A percentile compares a stretch with the other conserved stretches of the same genome.
Evolutionary conservation across 1,139 yeast species (phyloP).

Genomic region (Yamadazyma pseudoaaseri): DNA sequence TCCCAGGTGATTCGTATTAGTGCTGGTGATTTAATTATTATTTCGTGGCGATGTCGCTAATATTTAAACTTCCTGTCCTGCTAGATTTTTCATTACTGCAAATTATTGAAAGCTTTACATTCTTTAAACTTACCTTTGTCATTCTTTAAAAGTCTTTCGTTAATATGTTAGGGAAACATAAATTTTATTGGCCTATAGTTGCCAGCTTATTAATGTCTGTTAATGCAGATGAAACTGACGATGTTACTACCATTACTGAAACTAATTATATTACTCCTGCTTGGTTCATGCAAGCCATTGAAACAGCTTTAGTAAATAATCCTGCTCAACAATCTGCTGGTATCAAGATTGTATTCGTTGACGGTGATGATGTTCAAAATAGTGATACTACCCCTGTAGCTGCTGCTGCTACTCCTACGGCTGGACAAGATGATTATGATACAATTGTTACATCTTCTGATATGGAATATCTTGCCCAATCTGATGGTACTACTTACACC

Average conservation of each 20-base stretch:
- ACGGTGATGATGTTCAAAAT: constrained; percentile 16
- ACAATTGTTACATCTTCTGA: constrained; percentile 9
- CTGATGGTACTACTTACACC: constrained; percentile 8
- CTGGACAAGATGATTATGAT: neutral
- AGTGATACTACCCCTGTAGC: neutral
- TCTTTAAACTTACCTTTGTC: too few species aligned
- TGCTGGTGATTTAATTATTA: neutral
- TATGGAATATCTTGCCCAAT: constrained; percentile 9
- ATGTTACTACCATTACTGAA: constrained; percentile 24
- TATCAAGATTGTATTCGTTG: constrained; percentile 32
- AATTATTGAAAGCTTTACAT: too few species aligned
- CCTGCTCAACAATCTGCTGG: constrained; percentile 25
- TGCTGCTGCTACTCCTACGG: constrained; percentile 2
- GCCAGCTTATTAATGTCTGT: constrained; percentile 3
- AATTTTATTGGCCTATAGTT: constrained; percentile 2
- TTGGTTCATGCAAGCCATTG: constrained; percentile 24
- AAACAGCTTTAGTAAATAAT: constrained; percentile 22
- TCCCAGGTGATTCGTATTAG: too few species aligned
- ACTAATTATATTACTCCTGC: constrained; percentile 32
- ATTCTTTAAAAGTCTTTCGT: neutral
- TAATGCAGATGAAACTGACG: constrained; percentile 15
- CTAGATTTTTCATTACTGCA: too few species aligned
- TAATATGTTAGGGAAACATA: constrained; percentile 1
- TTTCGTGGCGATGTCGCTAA: too few species aligned
- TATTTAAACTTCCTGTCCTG: too few species aligned